A percentile compares a stretch with the other conserved stretches of the same genome.
These are phyloP conservation scores for Allium sativum DNA, from an alignment of 106 monocot species.

Conservation along the genomic window DNA sequence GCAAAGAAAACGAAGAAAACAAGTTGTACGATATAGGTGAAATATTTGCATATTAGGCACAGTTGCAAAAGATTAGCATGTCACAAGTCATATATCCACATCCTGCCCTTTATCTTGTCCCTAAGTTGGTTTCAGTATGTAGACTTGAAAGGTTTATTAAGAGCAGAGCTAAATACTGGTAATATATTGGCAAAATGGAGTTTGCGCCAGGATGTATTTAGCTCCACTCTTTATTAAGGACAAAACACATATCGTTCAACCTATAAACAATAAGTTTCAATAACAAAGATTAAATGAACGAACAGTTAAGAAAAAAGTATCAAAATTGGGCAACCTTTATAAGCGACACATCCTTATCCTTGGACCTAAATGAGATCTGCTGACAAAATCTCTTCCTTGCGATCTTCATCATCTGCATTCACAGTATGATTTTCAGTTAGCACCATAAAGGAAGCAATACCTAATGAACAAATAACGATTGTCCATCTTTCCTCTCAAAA, in stretches of 20 bases:
- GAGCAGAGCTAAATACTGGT: too few relatives aligned
- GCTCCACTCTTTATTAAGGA: too few relatives aligned
- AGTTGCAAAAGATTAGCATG: too few relatives aligned
- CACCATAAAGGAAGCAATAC: neutral
- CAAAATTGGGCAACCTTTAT: constrained; percentile 25
- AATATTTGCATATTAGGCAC: too few relatives aligned
- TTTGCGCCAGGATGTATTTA: neutral
- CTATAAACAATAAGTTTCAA: neutral
- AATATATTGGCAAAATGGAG: too few relatives aligned
- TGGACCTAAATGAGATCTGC: constrained; percentile 33
- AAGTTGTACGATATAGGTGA: too few relatives aligned
- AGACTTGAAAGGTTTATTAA: neutral
- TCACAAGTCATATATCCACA: too few relatives aligned
- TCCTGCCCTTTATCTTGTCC: too few relatives aligned
- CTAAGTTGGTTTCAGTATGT: neutral
- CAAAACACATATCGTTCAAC: neutral
- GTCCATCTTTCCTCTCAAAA: neutral
- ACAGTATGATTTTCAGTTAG: neutral
- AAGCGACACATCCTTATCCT: constrained; percentile 47
- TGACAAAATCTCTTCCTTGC: constrained; percentile 40
- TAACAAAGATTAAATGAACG: too few relatives aligned
- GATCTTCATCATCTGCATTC: constrained; percentile 36
- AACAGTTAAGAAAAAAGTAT: too few relatives aligned
- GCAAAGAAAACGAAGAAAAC: too few relatives aligned
- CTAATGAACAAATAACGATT: neutral